Evolutionary conservation across 495 filamentous ascomycete genomes (phyloP).

Genomic region (Daldinia concentrica): DNA sequence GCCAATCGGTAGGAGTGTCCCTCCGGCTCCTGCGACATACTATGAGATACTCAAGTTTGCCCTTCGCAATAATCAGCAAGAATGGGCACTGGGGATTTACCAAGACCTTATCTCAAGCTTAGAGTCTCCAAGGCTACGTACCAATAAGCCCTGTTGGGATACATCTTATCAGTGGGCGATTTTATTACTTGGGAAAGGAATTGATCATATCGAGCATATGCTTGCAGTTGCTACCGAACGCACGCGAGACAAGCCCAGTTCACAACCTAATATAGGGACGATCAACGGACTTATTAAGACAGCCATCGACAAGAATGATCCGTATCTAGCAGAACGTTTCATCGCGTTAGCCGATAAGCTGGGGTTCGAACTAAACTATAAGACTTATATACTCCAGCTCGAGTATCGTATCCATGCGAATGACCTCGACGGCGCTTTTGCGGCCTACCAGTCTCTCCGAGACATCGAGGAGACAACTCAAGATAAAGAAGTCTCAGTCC

Average conservation of each 20-base stretch:
- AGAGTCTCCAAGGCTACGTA: conserved; percentile 43
- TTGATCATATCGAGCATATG: conserved; percentile 75
- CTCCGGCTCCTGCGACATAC: conserved; percentile 57
- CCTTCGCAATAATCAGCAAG: conserved; percentile 62
- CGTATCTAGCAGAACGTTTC: conserved; percentile 78
- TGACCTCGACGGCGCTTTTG: conserved; percentile 72
- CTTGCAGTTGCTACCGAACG: conserved; percentile 66
- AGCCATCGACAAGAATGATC: conserved; percentile 73
- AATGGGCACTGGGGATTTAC: conserved; percentile 72
- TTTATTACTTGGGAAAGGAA: conserved; percentile 69
- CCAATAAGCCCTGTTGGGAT: conserved; percentile 67
- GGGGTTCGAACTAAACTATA: conserved; percentile 67
- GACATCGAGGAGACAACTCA: conserved; percentile 57
- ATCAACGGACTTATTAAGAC: conserved; percentile 80
- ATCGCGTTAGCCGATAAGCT: conserved; percentile 68
- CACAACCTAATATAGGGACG: conserved; percentile 69
- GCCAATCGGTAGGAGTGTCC: conserved; percentile 54
- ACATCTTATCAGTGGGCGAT: conserved; percentile 80
- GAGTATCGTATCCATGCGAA: conserved; percentile 74
- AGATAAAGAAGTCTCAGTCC: conserved; percentile 66
- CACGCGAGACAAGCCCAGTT: conserved; percentile 51
- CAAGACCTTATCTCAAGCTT: conserved; percentile 60
- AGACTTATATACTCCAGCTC: conserved; percentile 77
- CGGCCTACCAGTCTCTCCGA: conserved; percentile 68
- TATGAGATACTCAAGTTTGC: conserved; percentile 62